Evolutionary conservation across 257 asterid genomes (phyloP).

Genomic region (Solanum pinnatisectum): DNA sequence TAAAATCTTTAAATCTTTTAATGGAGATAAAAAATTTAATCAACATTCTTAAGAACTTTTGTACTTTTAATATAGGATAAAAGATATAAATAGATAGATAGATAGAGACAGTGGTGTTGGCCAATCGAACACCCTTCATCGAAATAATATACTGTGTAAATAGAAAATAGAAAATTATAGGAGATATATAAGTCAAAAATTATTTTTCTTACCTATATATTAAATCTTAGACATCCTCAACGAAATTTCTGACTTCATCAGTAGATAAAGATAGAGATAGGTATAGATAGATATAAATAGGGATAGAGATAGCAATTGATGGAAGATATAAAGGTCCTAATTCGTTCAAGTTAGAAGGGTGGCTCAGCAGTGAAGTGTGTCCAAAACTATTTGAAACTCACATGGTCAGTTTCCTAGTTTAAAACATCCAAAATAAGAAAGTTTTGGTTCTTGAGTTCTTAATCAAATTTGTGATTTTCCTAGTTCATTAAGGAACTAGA

Average conservation of each 20-base stretch:
- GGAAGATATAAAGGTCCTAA: not conserved
- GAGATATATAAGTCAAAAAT: not conserved
- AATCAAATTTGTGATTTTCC: not conserved
- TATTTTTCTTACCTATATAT: no score
- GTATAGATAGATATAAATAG: not conserved
- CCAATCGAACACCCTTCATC: no score
- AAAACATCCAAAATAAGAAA: not conserved
- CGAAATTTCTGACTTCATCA: not conserved
- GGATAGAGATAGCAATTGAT: not conserved
- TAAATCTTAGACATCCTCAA: no score
- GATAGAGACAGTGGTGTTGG: no score
- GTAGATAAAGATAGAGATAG: no score
- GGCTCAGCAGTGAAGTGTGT: not conserved
- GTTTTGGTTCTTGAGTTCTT: not conserved
- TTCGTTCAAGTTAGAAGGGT: not conserved
- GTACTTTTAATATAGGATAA: no score
- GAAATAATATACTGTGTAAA: no score
- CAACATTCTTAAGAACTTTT: not conserved
- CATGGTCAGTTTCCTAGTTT: not conserved
- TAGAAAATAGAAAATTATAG: no score
- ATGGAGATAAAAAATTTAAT: not conserved
- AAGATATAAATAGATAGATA: no score
- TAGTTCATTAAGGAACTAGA: not conserved
- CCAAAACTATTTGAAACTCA: not conserved
- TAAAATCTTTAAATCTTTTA: no score